Evolutionary conservation across 192 early-diverging fungal genomes (phyloP).

Genomic region (Coemansia umbellata): DNA sequence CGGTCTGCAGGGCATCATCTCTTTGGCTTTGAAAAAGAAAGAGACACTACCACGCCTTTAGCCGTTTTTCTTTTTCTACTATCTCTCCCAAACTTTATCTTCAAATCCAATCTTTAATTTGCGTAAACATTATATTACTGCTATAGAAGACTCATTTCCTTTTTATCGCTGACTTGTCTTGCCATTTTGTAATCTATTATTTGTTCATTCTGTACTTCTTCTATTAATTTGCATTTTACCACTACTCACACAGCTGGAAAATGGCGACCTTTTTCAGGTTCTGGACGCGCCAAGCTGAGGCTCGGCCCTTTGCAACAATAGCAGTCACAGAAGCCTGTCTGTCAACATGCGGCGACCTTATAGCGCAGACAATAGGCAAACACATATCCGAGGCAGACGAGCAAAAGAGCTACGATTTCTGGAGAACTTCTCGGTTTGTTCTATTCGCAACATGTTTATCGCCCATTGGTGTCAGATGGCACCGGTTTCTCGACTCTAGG

Average conservation of each 20-base stretch:
- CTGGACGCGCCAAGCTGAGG: constrained; percentile 52
- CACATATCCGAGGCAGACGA: constrained; percentile 8
- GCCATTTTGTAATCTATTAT: neutral
- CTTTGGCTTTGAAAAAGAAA: too few species aligned
- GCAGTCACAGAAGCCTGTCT: constrained; percentile 48
- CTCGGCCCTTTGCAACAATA: constrained; percentile 47
- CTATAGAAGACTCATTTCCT: too few species aligned
- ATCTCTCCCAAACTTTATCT: too few species aligned
- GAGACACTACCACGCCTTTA: too few species aligned
- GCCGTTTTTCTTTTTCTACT: constrained; percentile 1
- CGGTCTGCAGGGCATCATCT: too few species aligned
- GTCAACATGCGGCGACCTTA: constrained; percentile 48
- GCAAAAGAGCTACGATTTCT: constrained; percentile 30
- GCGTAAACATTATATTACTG: too few species aligned
- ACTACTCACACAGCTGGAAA: neutral
- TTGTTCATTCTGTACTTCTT: neutral
- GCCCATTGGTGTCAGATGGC: constrained; percentile 49
- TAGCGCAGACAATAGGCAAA: constrained; percentile 41
- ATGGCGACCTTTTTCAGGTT: constrained; percentile 52
- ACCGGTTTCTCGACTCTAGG: constrained; percentile 41
- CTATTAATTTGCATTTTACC: neutral
- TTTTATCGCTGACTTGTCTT: too few species aligned
- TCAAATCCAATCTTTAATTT: too few species aligned
- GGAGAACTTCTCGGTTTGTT: constrained; percentile 42
- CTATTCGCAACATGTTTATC: constrained; percentile 43